phyloP scores from a whole-genome alignment of 768 basidiomycete species.

The Pleurotus djamor region DNA sequence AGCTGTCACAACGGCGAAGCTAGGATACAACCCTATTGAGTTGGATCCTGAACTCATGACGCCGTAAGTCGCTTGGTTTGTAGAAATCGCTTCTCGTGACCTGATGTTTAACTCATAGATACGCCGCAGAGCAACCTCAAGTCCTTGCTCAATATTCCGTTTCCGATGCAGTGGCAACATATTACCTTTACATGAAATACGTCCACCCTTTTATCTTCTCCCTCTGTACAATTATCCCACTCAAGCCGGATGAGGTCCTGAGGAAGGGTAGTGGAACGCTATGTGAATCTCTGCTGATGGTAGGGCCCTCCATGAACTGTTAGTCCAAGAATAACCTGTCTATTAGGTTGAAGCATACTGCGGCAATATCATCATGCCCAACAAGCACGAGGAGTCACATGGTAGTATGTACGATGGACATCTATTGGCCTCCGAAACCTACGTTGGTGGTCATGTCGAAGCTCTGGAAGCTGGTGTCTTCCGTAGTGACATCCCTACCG shows the following conservation, averaged over 20 bases:
- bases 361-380: slow-evolving; percentile 94
- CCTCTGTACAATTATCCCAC: slow-evolving; percentile 96
- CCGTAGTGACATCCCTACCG: slow-evolving; percentile 89
- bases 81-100: neutral
- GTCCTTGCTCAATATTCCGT: slow-evolving; percentile 96
- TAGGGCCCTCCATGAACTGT: slow-evolving; percentile 28
- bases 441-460: slow-evolving; percentile 98
- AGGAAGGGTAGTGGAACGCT: slow-evolving; percentile 96
- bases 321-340: neutral
- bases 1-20: slow-evolving; percentile 93
- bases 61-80: slow-evolving; percentile 58
- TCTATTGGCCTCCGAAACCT: slow-evolving; percentile 95
- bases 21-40: slow-evolving; percentile 96
- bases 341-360: slow-evolving; percentile 91
- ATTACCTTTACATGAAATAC: slow-evolving; percentile 99
- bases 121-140: slow-evolving; percentile 96
- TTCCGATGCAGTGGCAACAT: slow-evolving; percentile 99
- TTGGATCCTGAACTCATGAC: slow-evolving; percentile 99
- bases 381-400: slow-evolving; percentile 91
- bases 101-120: slow-evolving; percentile 46
- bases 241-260: slow-evolving; percentile 94
- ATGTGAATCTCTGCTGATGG: slow-evolving; percentile 98
- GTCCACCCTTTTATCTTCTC: slow-evolving; percentile 99
- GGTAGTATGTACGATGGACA: slow-evolving; percentile 95
- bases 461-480: slow-evolving; percentile 98